Percentiles rank a stretch among this genome's conserved stretches.
These are phyloP conservation scores for Syncephalastrum monosporum DNA, from an alignment of 371 early-diverging fungal species.

Conservation along the genomic window DNA sequence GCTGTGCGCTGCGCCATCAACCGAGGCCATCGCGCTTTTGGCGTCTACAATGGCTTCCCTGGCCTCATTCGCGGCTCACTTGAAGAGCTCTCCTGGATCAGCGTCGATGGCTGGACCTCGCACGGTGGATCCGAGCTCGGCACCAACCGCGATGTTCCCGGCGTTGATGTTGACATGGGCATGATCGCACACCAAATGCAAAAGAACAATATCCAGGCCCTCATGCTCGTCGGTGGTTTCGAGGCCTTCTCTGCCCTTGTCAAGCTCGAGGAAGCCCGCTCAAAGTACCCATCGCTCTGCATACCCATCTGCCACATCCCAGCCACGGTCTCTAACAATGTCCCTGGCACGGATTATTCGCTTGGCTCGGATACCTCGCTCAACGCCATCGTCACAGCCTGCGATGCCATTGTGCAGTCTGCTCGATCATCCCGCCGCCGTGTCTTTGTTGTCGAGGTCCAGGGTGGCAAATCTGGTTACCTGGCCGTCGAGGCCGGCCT, in stretches of 20 bases:
- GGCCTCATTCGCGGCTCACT: constrained; percentile 87
- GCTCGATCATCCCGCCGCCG: constrained; percentile 89
- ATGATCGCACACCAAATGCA: constrained; percentile 91
- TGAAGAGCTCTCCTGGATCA: constrained; percentile 76
- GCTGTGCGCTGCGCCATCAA: constrained; percentile 86
- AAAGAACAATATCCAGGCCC: constrained; percentile 82
- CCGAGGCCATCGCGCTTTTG: constrained; percentile 83
- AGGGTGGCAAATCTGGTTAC: constrained; percentile 97
- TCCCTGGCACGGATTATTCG: constrained; percentile 96
- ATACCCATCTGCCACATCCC: constrained; percentile 96
- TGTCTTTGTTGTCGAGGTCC: constrained; percentile 98
- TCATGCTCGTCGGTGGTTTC: constrained; percentile 96
- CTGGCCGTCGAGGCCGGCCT: constrained; percentile 92
- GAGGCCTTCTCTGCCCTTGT: constrained; percentile 86
- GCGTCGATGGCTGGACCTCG: constrained; percentile 89
- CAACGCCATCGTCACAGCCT: constrained; percentile 92
- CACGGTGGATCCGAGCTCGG: constrained; percentile 96
- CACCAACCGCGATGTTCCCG: constrained; percentile 89
- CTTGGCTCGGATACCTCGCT: constrained; percentile 98
- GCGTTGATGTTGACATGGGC: constrained; percentile 69
- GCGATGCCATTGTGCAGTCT: constrained; percentile 93
- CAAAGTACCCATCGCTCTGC: constrained; percentile 82
- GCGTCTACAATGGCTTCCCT: constrained; percentile 93
- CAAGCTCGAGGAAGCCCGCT: constrained; percentile 71
- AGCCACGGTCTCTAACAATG: constrained; percentile 97